Percentiles rank a stretch among this genome's conserved stretches.
Evolutionary conservation across 2,329 filamentous ascomycete species (phyloP).

Genomic region (Coniochaeta sp.): DNA sequence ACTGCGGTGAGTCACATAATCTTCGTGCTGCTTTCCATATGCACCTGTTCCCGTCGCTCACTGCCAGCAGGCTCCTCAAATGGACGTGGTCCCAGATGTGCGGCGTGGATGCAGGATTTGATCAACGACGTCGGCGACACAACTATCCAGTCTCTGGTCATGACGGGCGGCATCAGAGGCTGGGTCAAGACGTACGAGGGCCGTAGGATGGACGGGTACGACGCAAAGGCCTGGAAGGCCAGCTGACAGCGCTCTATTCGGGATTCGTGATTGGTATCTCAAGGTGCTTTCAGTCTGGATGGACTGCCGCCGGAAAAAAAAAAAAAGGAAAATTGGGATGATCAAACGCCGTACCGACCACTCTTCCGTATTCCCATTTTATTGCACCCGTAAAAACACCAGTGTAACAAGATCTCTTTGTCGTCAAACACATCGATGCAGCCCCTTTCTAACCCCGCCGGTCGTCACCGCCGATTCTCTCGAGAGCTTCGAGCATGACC

Average conservation of each 20-base stretch:
- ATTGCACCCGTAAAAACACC: constrained; percentile 1
- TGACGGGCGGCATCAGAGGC: constrained; percentile 46
- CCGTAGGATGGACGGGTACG: constrained; percentile 42
- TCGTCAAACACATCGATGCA: constrained; percentile 11
- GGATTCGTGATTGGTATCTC: not conserved
- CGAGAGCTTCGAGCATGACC: constrained; percentile 87
- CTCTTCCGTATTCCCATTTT: not conserved
- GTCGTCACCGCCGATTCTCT: constrained; percentile 59
- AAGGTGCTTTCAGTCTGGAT: not conserved
- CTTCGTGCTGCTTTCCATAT: constrained; percentile 1
- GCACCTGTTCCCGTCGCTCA: not conserved
- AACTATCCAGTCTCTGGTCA: constrained; percentile 35
- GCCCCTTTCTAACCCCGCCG: constrained; percentile 17
- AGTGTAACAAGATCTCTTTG: not conserved
- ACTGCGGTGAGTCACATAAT: constrained; percentile 39
- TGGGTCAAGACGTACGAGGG: constrained; percentile 44
- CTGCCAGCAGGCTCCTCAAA: constrained; percentile 37
- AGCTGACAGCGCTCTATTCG: not conserved
- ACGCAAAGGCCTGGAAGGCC: constrained; percentile 29
- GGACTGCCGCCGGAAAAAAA: not conserved
- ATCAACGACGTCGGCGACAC: constrained; percentile 34
- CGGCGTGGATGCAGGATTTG: constrained; percentile 51
- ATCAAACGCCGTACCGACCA: constrained; percentile 3
- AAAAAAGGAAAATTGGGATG: not conserved
- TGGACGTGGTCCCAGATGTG: constrained; percentile 43